Base-by-base conservation (phyloP, 306 rosid genomes). In the Cicer arietinum region DNA sequence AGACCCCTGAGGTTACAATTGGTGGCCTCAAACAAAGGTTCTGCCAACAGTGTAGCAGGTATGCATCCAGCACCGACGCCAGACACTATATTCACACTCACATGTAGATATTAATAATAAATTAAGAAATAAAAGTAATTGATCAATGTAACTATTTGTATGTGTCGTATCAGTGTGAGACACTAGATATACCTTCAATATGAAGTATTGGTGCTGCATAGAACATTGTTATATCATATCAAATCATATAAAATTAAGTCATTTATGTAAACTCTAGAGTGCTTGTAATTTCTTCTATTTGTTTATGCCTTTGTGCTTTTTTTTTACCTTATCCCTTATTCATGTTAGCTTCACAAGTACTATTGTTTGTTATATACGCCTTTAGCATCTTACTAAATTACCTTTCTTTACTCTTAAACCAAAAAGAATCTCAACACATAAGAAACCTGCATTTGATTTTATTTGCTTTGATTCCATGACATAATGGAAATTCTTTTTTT, bases 1-100 rank as follows among this genome's bases (percentile, higher is more conserved):
- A 89, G 80, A 85, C 95, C n/a, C 89, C 93, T 4, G 84, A 82
- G 69, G 97, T 91, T 47, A 81, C 85, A 5, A 87, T 89, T 51
- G 43, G 41, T 37, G 97, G 93, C 39, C 87, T 57, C 60, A 84
- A 89, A 41, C 90, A 86, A 80, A 82, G 95, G 20, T 91, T 91
- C 84, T 78, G 82, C 82, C 82, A 78, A 42, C 82, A 78, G 51
- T 78, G 82, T 71, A 78, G 82, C 77, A 78, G 97, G 97, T 88
- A n/a, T 59, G 65, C 39, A 7, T 25, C 35, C 2, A 25, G 0
- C 30, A 25, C 30, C 30, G 3, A 25, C 35, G 3, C 35, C 35
- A 0, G 35, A 25, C 35, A 25, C 35, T 2, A 25, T 25, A 25
- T 25, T 25, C 3, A 25, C 35, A 25, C 35, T 25, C 0, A 25